Evolutionary conservation across 1,139 yeast species (phyloP).

Genomic region (Geotrichum restrictum): DNA sequence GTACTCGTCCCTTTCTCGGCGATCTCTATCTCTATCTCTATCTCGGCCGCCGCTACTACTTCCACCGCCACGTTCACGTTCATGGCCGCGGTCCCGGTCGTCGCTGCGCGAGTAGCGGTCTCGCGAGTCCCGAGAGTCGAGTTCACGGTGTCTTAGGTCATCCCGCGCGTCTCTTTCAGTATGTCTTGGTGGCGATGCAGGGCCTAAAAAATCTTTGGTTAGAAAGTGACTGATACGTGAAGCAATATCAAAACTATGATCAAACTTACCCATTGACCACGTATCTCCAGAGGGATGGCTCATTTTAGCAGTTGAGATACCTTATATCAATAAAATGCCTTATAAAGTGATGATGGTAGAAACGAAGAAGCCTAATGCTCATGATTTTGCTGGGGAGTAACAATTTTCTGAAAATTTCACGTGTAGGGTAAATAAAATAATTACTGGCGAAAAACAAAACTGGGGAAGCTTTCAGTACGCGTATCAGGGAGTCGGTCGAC

Average conservation of each 20-base stretch:
- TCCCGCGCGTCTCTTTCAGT: conserved; percentile 3
- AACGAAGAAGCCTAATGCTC: neutral
- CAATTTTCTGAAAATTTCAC: neutral
- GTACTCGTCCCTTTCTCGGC: conserved; percentile 19
- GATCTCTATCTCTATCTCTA: conserved; percentile 22
- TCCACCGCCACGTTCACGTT: conserved; percentile 21
- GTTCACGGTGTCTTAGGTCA: conserved; percentile 5
- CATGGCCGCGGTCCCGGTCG: conserved; percentile 21
- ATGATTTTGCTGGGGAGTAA: neutral
- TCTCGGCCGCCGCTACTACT: conserved; percentile 21
- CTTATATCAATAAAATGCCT: neutral
- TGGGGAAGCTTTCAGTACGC: too few species aligned
- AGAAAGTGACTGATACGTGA: too few species aligned
- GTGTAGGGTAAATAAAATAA: conserved; percentile 5
- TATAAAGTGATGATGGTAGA: neutral
- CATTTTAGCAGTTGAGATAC: neutral
- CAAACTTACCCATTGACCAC: conserved; percentile 4
- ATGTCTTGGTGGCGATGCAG: conserved; percentile 5
- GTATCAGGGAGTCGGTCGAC: too few species aligned
- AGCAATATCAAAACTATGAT: too few species aligned
- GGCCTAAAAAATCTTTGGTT: neutral
- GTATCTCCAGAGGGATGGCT: conserved; percentile 6
- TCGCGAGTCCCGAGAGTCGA: conserved; percentile 3
- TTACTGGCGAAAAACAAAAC: neutral
- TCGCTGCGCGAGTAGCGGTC: conserved; percentile 1